Percentiles rank a stretch among this genome's conserved stretches.
These are phyloP conservation scores for Neurospora sp. DNA, from an alignment of 2,329 filamentous ascomycete genomes.

Conservation along the genomic window DNA sequence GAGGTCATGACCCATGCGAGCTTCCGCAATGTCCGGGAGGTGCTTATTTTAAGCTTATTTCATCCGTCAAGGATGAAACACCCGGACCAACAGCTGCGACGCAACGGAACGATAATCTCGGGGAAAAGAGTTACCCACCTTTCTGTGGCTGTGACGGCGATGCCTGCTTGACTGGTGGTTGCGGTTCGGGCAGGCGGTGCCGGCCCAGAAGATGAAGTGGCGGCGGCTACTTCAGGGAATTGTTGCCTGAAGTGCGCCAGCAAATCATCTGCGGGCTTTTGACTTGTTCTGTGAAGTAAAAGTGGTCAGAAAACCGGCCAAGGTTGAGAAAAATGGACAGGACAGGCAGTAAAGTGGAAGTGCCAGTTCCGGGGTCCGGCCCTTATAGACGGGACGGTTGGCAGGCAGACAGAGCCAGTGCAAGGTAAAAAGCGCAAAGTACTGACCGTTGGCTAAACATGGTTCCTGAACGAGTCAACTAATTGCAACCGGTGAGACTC, in stretches of 20 bases:
- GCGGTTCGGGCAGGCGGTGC: slow-evolving; percentile 29
- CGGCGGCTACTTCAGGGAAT: slow-evolving; percentile 62
- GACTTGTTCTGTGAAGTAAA: slow-evolving; percentile 49
- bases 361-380: not conserved
- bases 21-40: not conserved
- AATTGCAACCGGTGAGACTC: not conserved
- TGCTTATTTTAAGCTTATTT: not conserved
- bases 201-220: slow-evolving; percentile 35
- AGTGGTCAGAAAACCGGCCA: slow-evolving; percentile 1
- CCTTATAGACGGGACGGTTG: not conserved
- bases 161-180: slow-evolving; percentile 23
- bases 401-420: not conserved
- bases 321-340: not conserved
- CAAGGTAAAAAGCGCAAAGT: not conserved
- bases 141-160: slow-evolving; percentile 21
- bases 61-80: not conserved
- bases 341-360: not conserved
- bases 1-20: not conserved
- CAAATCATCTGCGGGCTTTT: slow-evolving; percentile 79
- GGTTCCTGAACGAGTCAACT: not conserved
- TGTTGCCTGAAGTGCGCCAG: slow-evolving; percentile 74
- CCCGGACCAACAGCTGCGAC: not conserved
- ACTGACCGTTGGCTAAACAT: slow-evolving; percentile 17
- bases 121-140: slow-evolving; percentile 19
- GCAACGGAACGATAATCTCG: not conserved